phyloP scores from a whole-genome alignment of 2,329 filamentous ascomycete genomes.

The Exophiala sp. region DNA sequence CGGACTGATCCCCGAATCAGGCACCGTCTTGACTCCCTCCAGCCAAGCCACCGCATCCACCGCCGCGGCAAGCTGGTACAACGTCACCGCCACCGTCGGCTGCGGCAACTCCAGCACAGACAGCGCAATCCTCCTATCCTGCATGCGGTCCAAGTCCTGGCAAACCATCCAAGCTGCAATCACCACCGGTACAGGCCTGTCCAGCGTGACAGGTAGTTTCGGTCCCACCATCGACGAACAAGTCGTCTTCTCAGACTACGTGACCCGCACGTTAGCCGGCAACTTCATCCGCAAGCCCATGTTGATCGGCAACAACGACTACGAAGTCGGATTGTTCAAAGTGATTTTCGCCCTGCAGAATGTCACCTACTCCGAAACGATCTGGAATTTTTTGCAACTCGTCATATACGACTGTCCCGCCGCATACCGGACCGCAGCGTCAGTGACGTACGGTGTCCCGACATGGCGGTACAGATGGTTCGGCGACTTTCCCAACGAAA shows the following conservation, averaged over 20 bases:
- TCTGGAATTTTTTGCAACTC: background rate
- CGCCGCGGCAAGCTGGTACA: background rate
- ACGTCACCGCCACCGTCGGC: background rate
- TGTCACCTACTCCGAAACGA: too few species aligned
- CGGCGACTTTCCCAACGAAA: constrained; percentile 50
- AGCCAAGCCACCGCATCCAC: background rate
- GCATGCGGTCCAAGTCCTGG: background rate
- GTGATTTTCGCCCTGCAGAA: background rate
- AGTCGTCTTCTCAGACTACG: constrained; percentile 44
- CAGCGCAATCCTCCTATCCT: background rate
- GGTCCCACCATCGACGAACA: constrained; percentile 43
- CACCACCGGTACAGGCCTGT: background rate
- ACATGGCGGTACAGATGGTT: constrained; percentile 49
- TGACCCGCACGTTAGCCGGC: constrained; percentile 33
- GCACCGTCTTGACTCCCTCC: background rate
- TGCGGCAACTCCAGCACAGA: background rate
- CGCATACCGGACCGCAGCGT: background rate
- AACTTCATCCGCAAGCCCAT: constrained; percentile 41
- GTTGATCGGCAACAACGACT: constrained; percentile 43
- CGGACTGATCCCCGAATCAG: background rate
- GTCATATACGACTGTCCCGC: background rate
- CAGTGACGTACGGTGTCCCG: constrained; percentile 32
- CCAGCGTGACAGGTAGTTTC: constrained; percentile 22
- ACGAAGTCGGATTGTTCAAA: constrained; percentile 40
- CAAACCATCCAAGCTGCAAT: background rate